Evolutionary conservation across 2,329 filamentous ascomycete species (phyloP).

Genomic region (Fusarium sp.): DNA sequence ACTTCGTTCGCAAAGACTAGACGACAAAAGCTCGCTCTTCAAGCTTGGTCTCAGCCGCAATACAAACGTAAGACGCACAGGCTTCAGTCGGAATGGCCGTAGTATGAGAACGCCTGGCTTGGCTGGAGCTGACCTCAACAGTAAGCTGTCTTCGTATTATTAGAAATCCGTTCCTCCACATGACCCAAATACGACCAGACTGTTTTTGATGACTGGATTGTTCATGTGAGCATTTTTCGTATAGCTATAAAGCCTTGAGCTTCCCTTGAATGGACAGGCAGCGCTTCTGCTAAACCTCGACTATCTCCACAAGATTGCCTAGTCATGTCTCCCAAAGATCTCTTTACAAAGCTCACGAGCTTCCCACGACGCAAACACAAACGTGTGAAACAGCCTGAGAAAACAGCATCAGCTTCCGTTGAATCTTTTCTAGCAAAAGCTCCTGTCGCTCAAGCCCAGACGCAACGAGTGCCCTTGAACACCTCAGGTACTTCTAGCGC

Average conservation of each 20-base stretch:
- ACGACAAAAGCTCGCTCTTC: neutral
- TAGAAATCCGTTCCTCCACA: neutral
- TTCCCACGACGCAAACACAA: slow-evolving; percentile 3
- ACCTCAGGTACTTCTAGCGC: neutral
- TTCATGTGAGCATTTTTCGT: neutral
- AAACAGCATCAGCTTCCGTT: neutral
- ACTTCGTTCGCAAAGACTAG: neutral
- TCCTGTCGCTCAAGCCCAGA: neutral
- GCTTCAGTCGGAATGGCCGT: slow-evolving; percentile 3
- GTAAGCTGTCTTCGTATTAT: neutral
- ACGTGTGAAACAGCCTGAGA: slow-evolving; percentile 10
- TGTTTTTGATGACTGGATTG: neutral
- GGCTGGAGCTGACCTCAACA: neutral
- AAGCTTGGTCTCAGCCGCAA: neutral
- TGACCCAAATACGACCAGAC: neutral
- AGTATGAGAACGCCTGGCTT: neutral
- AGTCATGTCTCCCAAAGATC: slow-evolving; percentile 18
- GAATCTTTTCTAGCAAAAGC: neutral
- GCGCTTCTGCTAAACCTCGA: neutral
- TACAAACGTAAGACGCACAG: neutral
- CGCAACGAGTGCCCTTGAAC: neutral
- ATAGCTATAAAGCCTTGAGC: neutral
- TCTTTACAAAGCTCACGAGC: slow-evolving; percentile 13
- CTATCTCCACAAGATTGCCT: neutral
- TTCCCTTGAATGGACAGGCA: neutral